phyloP scores from a whole-genome alignment of 352 stramenopile genomes.

The Phytophthora podocarpi region DNA sequence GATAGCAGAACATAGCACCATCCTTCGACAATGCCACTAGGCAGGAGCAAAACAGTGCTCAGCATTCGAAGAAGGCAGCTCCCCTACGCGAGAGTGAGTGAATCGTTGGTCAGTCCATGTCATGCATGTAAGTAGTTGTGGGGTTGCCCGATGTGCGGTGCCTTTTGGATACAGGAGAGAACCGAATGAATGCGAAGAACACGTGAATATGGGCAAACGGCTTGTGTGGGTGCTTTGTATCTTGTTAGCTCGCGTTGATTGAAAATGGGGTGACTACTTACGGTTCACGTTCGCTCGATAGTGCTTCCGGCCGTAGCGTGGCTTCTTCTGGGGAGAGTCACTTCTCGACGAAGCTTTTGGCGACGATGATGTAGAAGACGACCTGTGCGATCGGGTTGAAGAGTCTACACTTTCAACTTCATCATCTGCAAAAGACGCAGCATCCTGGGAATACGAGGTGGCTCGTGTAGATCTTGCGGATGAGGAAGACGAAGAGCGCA shows the following conservation, averaged over 20 bases:
- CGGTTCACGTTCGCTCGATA: conserved; percentile 71
- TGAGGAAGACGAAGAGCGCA: conserved; percentile 14
- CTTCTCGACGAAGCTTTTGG: conserved; percentile 39
- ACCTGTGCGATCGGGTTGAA: conserved; percentile 41
- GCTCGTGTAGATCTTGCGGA: conserved; percentile 8
- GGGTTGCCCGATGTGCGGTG: conserved; percentile 26
- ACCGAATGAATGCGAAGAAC: conserved; percentile 31
- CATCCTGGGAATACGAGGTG: conserved; percentile 25
- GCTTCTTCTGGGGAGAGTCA: conserved; percentile 53
- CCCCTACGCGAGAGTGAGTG: conserved; percentile 66
- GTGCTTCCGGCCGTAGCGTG: conserved; percentile 75
- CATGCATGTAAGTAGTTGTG: conserved; percentile 49
- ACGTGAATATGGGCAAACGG: conserved; percentile 26
- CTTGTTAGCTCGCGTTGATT: conserved; percentile 9
- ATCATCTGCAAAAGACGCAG: conserved; percentile 33
- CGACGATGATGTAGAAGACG: conserved; percentile 32
- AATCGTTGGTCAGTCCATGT: conserved; percentile 71
- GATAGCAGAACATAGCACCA: conserved; percentile 16
- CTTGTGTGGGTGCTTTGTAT: conserved; percentile 18
- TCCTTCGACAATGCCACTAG: conserved; percentile 19
- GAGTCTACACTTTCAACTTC: conserved; percentile 25
- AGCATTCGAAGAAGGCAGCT: conserved; percentile 45
- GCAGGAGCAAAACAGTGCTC: conserved; percentile 20
- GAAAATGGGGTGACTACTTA: conserved; percentile 40
- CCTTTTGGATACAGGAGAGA: conserved; percentile 37